These are phyloP conservation scores for Phyllosticta citribraziliensis DNA, from an alignment of 2,329 filamentous ascomycete species.

Conservation along the genomic window DNA sequence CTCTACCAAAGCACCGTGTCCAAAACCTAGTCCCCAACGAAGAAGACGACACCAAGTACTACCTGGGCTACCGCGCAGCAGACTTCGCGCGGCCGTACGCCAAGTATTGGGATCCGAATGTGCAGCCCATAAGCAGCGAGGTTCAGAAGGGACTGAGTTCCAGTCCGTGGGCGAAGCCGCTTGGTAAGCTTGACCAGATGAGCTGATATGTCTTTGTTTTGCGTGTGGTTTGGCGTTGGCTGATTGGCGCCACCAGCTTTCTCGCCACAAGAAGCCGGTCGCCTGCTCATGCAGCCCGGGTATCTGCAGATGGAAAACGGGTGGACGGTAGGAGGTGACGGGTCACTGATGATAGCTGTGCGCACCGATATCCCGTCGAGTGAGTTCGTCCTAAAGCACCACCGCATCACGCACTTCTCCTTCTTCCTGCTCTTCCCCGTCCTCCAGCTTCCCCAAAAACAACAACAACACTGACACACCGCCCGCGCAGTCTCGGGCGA, in stretches of 20 bases:
- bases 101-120: conserved; percentile 1
- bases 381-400: background rate
- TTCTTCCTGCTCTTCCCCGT: background rate
- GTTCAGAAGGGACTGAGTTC: background rate
- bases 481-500: background rate
- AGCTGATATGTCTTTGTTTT: background rate
- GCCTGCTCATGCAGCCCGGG: background rate
- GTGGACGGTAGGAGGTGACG: background rate
- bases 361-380: background rate
- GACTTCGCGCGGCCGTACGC: conserved; percentile 1
- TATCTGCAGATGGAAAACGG: conserved; percentile 5
- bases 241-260: background rate
- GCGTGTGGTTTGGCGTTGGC: background rate
- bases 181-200: background rate
- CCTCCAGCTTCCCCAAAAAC: no score
- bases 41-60: background rate
- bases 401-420: background rate
- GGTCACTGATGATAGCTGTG: background rate
- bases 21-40: background rate
- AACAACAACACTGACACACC: background rate
- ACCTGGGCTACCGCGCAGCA: conserved; percentile 1
- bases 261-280: background rate
- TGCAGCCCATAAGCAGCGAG: background rate
- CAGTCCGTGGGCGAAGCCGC: background rate
- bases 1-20: background rate